Base-by-base conservation (phyloP, 768 basidiomycete genomes). In the Amanita jacksonii region DNA sequence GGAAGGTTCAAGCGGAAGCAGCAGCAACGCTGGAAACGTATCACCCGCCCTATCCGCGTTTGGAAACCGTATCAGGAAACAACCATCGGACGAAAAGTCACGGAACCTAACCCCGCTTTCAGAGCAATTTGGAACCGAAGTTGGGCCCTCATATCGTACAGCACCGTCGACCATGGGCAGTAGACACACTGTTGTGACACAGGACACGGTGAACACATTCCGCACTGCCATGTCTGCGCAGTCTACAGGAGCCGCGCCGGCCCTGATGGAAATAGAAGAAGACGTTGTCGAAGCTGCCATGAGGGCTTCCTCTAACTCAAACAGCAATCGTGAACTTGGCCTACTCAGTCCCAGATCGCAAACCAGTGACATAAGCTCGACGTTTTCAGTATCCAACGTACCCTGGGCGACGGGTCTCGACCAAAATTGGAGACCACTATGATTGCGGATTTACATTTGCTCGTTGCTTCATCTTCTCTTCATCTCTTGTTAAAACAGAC, bases 11-110 rank as follows among this genome's bases (percentile, higher is more conserved):
- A 41, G 40, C 12, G n/a, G 40, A 33, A 15, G 30, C 18, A 24
- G 10, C 18, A 23, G 28, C 12, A 32, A 23, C 15, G 49, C 44
- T 41, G 56, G 49, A 2, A 53, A 61, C 5, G 53, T 67, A 27
- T 76, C 76, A 2, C 77, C 76, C 24, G 64, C 72, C 0, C 48
- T 72, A 37, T 77, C 76, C 0, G 72, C 70, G 0, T 74, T 79
- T 52, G 73, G 74, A 12, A 41, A 47, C 25, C 36, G 41, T 51
- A 44, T 15, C 49, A 34, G 33, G 51, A 52, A 20, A 41, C 52
- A 43, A 42, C 50, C 22, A 33, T 50, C 46, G 42, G 45, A 44
- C 51, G 27, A 45, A 3, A 31, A 20, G n/a, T 20, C 27, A 40
- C 36, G 51, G 20, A 39, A 51, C 19, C 43, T 49, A 31, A 19